Evolutionary conservation across 2,329 filamentous ascomycete species (phyloP), one percentile per base, ranked within the genome.

Genomic region (Ophiostoma sp.): DNA sequence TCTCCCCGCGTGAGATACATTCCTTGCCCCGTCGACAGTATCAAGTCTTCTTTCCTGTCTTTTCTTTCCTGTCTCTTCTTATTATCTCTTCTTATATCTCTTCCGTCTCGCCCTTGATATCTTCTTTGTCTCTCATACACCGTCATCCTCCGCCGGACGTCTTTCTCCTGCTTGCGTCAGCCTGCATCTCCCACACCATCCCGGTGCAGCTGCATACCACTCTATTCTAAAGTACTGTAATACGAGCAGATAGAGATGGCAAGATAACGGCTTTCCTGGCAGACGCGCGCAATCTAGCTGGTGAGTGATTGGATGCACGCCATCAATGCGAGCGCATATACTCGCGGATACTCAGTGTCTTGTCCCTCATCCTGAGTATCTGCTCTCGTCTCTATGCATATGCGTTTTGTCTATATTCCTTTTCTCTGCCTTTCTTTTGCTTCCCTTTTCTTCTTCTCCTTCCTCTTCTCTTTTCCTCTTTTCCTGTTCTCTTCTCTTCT

Each of bases 101-200:
- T 38, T 49, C 16, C 36, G 3, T 62, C 38, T 40, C 5, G 9
- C 40, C 18, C 27, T 18, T 5, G 38, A 40, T 14, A 6, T 38
- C 27, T 60, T 9, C 12, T 9, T 60, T 18, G 4, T 11, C 3
- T 16, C 27, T 52, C 9, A 27, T 49, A 16, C 5, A 14, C n/a
- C 27, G 5, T 38, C 3, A 7, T 8, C 27, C 11, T 58, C 27
- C 27, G 27, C 27, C 52, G 47, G 49, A 55, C 38, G 44, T 66
- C 55, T 63, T 42, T 18, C 41, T 41, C 55, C 52, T 38, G 49
- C 42, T 38, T 41, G 52, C 49, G 66, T 38, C 38, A 14, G 27
- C 55, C 27, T 60, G 27, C 55, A 60, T 18, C 55, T 60, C 55
- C 12, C 55, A 60, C 27, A 60, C 55, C 55, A 60, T 60, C 55